Base-by-base conservation (phyloP, 768 basidiomycete genomes). In the Lyophyllum shimeji region DNA sequence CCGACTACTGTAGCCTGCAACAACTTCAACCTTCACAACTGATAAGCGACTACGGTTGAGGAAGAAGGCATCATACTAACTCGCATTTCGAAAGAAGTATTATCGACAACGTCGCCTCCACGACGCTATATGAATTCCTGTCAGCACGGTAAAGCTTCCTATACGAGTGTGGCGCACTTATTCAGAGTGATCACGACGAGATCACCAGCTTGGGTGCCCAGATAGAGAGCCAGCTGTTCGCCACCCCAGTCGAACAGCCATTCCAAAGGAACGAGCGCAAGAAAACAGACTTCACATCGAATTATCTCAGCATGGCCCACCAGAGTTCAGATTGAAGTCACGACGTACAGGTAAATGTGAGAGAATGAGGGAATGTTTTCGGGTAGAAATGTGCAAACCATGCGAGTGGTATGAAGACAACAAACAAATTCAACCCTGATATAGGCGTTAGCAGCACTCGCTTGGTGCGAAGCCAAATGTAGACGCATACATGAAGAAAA, bases 61-160 rank as follows among this genome's bases (percentile, higher is more conserved):
- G 5, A 46, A 2, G 25, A 50, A 29, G 11, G 48, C 34, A 47
- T 37, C 7, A 15, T n/a, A 79, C 84, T 69, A 61, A 87, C 85
- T 89, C 82, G 82, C 86, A 86, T 68, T 80, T 82, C n/a, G 66
- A 60, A n/a, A 90, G 69, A 17, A 90, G 73, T 53, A 89, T 80
- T 49, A 90, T 84, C 0, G 86, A 86, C 5, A 91, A 71, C 0
- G 86, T 85, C 0, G 82, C 88, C 69, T 91, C 89, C 1, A 91
- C 86, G 7, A 82, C 73, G 64, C 87, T 89, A 53, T 17, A 40
- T 46, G 15, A 29, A 21, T 45, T 52, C 31, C 39, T 52, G 48
- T 33, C n/a, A 33, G 15, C 29, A 43, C 2, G 21, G 7, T 46
- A 11, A 49, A 50, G n/a, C 3, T 13, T 15, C 29, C 7, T 18